Evolutionary conservation across 768 basidiomycete genomes (phyloP).

Genomic region (Hemileccinum impolitum): DNA sequence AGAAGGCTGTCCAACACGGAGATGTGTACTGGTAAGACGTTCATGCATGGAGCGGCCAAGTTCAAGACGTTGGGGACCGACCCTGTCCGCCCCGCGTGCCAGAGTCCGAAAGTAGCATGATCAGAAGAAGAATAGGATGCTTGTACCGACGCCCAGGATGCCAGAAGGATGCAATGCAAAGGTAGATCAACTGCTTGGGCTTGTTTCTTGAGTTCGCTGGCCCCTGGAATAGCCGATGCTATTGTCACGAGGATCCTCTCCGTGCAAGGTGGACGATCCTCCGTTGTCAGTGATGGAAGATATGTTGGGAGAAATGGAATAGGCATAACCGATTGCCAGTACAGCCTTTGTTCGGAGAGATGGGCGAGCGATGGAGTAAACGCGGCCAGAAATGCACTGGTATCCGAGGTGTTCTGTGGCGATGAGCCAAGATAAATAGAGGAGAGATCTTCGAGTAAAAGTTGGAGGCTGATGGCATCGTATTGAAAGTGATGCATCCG

Average conservation of each 20-base stretch:
- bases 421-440: conserved; percentile 30
- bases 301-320: conserved; percentile 22
- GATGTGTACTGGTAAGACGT: conserved; percentile 40
- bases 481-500: conserved; percentile 50
- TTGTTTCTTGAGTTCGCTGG: conserved; percentile 43
- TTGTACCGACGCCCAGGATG: conserved; percentile 43
- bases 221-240: conserved; percentile 41
- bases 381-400: too few relatives aligned
- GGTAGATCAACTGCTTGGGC: conserved; percentile 37
- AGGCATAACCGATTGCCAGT: conserved; percentile 38
- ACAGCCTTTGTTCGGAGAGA: conserved; percentile 22
- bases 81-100: conserved; percentile 45
- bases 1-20: conserved; percentile 17
- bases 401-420: conserved; percentile 16
- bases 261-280: neutral
- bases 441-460: conserved; percentile 40
- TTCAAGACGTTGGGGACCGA: conserved; percentile 32
- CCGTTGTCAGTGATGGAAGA: conserved; percentile 22
- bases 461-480: conserved; percentile 44
- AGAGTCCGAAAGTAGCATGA: conserved; percentile 40
- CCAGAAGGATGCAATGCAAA: conserved; percentile 39
- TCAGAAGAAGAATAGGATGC: conserved; percentile 25
- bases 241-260: conserved; percentile 24
- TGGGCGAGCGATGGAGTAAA: conserved; percentile 5
- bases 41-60: conserved; percentile 45